Conservation (phyloP, 2,329 filamentous ascomycete species). For the Aspergillus quadricinctus region DNA sequence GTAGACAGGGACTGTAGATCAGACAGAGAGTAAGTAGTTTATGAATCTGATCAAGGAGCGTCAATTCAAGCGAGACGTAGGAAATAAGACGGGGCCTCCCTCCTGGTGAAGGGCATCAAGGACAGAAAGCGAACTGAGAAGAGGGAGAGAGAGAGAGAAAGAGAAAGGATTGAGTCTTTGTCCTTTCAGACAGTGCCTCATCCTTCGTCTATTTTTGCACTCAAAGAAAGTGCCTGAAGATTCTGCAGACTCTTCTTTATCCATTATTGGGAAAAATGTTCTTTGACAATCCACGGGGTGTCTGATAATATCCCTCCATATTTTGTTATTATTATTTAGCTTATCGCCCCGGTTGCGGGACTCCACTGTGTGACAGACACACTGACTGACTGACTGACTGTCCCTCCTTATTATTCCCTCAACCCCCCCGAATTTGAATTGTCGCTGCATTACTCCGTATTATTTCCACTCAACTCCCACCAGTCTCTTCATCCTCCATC, state of each 20-base stretch:
- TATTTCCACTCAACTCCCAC: conserved; percentile 4
- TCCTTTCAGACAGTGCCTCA: not conserved
- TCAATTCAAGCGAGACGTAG: not conserved
- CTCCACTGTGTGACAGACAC: not conserved
- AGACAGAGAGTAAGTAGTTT: not conserved
- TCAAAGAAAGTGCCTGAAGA: not conserved
- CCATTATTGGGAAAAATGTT: not conserved
- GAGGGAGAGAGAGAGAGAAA: not conserved
- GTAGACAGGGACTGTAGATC: not conserved
- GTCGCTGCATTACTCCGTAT: not conserved
- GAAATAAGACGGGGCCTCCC: not conserved
- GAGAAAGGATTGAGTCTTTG: not conserved
- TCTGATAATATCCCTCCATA: conserved; percentile 9
- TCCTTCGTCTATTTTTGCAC: not conserved
- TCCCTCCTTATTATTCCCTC: not conserved
- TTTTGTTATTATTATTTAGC: not conserved
- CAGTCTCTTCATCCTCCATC: conserved; percentile 47
- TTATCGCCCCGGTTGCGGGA: not conserved
- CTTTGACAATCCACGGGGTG: conserved; percentile 2
- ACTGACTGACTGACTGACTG: too few species aligned
- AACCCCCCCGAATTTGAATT: not conserved
- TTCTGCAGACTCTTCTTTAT: not conserved
- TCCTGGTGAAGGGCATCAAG: not conserved
- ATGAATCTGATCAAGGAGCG: not conserved
- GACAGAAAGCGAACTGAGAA: not conserved